A percentile compares a stretch with the other conserved stretches of the same genome.
Conservation (phyloP, 495 filamentous ascomycete species). For the Antarctomyces pellizariae region DNA sequence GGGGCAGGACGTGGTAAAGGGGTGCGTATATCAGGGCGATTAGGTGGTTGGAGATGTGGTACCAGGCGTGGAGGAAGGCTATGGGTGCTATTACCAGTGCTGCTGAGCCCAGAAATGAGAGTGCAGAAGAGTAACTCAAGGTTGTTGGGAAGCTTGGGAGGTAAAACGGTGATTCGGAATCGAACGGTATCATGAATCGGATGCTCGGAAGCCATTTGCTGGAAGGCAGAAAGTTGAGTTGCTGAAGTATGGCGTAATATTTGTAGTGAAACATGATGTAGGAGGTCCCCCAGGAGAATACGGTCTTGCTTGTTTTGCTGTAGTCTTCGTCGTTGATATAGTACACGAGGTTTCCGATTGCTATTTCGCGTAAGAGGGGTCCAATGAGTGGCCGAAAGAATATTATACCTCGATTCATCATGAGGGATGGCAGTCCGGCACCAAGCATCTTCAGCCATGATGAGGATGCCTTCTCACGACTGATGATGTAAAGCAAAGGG, state of each 20-base stretch:
- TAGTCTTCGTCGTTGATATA: background rate
- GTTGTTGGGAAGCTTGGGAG: conserved; percentile 5
- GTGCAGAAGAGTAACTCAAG: too few species aligned
- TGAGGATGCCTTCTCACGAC: conserved; percentile 10
- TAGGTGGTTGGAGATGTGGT: background rate
- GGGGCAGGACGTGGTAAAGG: too few species aligned
- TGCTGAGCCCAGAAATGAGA: too few species aligned
- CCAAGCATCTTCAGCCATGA: conserved; percentile 9
- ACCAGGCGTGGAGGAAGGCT: background rate
- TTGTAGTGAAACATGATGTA: conserved; percentile 22
- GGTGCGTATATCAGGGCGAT: conserved; percentile 1
- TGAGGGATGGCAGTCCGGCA: conserved; percentile 8
- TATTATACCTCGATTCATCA: conserved; percentile 7
- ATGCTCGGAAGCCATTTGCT: conserved; percentile 17
- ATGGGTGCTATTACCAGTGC: too few species aligned
- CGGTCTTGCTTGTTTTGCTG: conserved; percentile 2
- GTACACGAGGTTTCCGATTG: background rate
- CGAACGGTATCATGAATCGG: conserved; percentile 25
- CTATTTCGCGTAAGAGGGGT: too few species aligned
- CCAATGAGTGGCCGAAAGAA: conserved; percentile 1
- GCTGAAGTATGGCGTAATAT: conserved; percentile 24
- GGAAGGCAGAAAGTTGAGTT: conserved; percentile 20
- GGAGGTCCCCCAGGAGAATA: conserved; percentile 5
- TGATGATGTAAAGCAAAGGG: conserved; percentile 16
- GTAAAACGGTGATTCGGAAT: conserved; percentile 20